Evolutionary conservation across 2,329 filamentous ascomycete genomes (phyloP).

Genomic region (Colletotrichum karsti): DNA sequence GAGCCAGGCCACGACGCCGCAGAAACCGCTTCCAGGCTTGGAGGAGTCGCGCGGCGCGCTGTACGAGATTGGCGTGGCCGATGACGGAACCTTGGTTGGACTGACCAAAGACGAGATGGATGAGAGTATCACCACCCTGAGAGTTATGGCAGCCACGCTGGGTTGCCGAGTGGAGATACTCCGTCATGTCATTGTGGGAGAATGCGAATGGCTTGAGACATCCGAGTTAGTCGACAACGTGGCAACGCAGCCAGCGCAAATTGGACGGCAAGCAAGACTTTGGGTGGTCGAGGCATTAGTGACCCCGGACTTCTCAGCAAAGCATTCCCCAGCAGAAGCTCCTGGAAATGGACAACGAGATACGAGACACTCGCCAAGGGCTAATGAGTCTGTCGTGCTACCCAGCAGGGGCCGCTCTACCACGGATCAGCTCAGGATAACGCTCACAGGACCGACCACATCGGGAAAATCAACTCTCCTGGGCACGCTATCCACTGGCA

Average conservation of each 20-base stretch:
- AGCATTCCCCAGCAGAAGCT: conserved; percentile 29
- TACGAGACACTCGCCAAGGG: conserved; percentile 1
- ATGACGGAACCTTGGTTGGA: conserved; percentile 91
- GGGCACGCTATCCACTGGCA: conserved; percentile 87
- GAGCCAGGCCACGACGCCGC: conserved; percentile 55
- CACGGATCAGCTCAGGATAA: conserved; percentile 83
- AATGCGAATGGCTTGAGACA: conserved; percentile 77
- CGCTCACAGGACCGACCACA: conserved; percentile 86
- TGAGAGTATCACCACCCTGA: conserved; percentile 86
- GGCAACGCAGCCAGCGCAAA: conserved; percentile 31
- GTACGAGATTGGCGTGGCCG: conserved; percentile 96
- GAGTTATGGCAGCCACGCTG: conserved; percentile 90
- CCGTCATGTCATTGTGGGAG: conserved; percentile 84
- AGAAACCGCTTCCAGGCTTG: conserved; percentile 76
- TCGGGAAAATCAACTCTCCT: conserved; percentile 93
- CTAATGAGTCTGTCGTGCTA: conserved; percentile 26
- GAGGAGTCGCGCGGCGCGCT: conserved; percentile 93
- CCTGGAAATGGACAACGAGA: conserved; percentile 16
- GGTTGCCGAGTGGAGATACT: conserved; percentile 86
- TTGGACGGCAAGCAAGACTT: conserved; percentile 61
- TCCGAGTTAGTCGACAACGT: conserved; percentile 39
- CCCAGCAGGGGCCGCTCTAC: conserved; percentile 57
- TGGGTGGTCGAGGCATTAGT: conserved; percentile 93
- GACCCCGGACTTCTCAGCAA: conserved; percentile 71
- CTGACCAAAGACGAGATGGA: conserved; percentile 90